Percentiles rank a stretch among this genome's conserved stretches.
These are phyloP conservation scores for Trichoderma polysporum DNA, from an alignment of 2,329 filamentous ascomycete genomes.

Conservation along the genomic window DNA sequence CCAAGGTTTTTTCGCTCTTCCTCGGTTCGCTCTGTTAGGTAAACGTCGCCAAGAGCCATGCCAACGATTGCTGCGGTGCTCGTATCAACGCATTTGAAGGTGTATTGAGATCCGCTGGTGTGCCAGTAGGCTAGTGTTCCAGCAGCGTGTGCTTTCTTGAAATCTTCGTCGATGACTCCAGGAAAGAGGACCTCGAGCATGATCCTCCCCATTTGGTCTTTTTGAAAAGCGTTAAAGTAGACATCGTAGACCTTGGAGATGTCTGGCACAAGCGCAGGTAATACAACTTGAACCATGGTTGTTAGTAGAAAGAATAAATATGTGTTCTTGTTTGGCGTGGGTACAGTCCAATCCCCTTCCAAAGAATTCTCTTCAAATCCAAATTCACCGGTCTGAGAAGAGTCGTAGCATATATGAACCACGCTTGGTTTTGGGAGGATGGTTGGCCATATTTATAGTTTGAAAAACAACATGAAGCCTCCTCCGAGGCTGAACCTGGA, in stretches of 20 bases:
- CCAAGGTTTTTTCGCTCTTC: conserved; percentile 46
- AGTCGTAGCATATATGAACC: neutral
- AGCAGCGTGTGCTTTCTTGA: conserved; percentile 44
- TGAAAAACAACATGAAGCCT: neutral
- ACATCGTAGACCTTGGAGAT: conserved; percentile 47
- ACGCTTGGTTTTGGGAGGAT: neutral
- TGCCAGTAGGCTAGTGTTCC: conserved; percentile 43
- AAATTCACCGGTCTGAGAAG: neutral
- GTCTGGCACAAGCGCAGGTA: conserved; percentile 47
- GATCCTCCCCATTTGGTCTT: conserved; percentile 38
- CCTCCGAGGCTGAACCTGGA: neutral
- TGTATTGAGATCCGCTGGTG: conserved; percentile 43
- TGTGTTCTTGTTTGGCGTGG: neutral
- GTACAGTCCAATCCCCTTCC: neutral
- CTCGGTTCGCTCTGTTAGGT: conserved; percentile 37
- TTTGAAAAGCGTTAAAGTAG: conserved; percentile 47
- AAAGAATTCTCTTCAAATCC: neutral
- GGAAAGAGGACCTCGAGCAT: conserved; percentile 47
- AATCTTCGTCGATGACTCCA: conserved; percentile 35
- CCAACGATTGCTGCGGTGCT: conserved; percentile 44
- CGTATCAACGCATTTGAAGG: conserved; percentile 48
- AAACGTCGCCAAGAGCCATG: conserved; percentile 48
- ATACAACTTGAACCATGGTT: conserved; percentile 42
- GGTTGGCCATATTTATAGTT: neutral
- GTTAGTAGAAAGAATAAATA: neutral